Percentiles rank a stretch among this genome's conserved stretches.
These are phyloP conservation scores for Suillus clintonianus DNA, from an alignment of 768 basidiomycete species.

Conservation along the genomic window DNA sequence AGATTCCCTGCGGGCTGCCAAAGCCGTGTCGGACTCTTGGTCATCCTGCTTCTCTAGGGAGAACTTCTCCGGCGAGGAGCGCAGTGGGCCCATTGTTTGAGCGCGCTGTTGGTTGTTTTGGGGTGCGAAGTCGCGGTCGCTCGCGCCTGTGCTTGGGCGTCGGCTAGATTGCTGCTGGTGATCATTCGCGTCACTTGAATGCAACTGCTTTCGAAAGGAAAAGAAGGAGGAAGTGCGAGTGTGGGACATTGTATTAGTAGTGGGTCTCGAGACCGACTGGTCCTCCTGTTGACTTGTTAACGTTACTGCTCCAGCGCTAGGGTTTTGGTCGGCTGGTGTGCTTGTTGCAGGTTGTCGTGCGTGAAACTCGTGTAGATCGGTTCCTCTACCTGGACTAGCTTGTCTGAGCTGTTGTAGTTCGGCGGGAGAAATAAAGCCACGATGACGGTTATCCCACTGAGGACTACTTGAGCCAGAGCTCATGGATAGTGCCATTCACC, in stretches of 20 bases:
- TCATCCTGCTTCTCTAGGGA: background rate
- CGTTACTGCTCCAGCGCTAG: slow-evolving; percentile 7
- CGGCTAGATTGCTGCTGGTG: slow-evolving; percentile 12
- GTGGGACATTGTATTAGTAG: slow-evolving; percentile 36
- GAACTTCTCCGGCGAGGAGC: slow-evolving; percentile 14
- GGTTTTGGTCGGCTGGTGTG: slow-evolving; percentile 5
- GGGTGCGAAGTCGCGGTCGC: slow-evolving; percentile 24
- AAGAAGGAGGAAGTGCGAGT: slow-evolving; percentile 67
- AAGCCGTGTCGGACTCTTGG: slow-evolving; percentile 22
- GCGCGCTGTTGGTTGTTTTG: slow-evolving; percentile 29
- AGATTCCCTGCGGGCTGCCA: slow-evolving; percentile 22
- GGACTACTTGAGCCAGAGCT: slow-evolving; percentile 28
- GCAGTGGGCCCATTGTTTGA: slow-evolving; percentile 32
- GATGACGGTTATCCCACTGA: slow-evolving; percentile 37
- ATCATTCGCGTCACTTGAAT: slow-evolving; percentile 27
- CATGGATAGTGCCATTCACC: background rate
- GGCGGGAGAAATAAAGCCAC: slow-evolving; percentile 36
- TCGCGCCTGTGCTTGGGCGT: slow-evolving; percentile 10
- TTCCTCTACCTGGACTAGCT: slow-evolving; percentile 28
- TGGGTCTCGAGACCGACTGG: slow-evolving; percentile 3
- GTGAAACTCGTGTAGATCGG: slow-evolving; percentile 36
- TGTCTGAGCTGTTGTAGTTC: slow-evolving; percentile 36
- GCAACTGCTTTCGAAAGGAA: slow-evolving; percentile 50
- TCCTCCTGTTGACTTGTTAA: slow-evolving; percentile 40
- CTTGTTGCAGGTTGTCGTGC: slow-evolving; percentile 23